A percentile compares a stretch with the other conserved stretches of the same genome.
Evolutionary conservation across 257 asterid genomes (phyloP).

Genomic region (Agastache rugosa): DNA sequence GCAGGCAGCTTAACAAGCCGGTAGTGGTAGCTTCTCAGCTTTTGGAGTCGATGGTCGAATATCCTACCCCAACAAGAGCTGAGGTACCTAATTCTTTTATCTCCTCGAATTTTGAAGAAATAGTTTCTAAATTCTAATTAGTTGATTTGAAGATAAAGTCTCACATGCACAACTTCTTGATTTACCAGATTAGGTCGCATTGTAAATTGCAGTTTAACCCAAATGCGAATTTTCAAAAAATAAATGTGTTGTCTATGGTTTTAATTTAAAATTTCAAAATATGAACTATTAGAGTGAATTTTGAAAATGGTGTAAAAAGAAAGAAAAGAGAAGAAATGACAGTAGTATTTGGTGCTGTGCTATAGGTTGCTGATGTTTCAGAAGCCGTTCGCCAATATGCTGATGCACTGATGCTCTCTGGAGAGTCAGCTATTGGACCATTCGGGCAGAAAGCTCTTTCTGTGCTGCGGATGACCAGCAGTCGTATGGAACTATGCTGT

Average conservation of each 20-base stretch:
- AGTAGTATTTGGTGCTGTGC: background rate
- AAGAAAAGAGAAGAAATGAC: background rate
- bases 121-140: background rate
- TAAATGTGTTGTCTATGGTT: background rate
- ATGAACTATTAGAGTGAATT: background rate
- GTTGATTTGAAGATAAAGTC: background rate
- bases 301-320: background rate
- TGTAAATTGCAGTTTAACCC: background rate
- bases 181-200: too few relatives aligned
- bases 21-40: conserved; percentile 89
- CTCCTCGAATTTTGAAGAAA: background rate
- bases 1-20: conserved; percentile 85
- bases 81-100: conserved; percentile 54
- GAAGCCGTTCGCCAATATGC: conserved; percentile 88
- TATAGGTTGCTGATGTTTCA: conserved; percentile 88
- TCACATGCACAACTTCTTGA: background rate
- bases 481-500: conserved; percentile 76
- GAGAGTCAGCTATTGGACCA: conserved; percentile 90
- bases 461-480: conserved; percentile 71
- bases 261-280: background rate
- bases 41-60: conserved; percentile 86
- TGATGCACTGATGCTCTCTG: conserved; percentile 89
- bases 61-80: conserved; percentile 88
- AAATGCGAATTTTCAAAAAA: background rate
- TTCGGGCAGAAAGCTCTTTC: conserved; percentile 72